These are phyloP conservation scores for Incumbomyces lentus DNA, from an alignment of 2,329 filamentous ascomycete species.

Conservation along the genomic window DNA sequence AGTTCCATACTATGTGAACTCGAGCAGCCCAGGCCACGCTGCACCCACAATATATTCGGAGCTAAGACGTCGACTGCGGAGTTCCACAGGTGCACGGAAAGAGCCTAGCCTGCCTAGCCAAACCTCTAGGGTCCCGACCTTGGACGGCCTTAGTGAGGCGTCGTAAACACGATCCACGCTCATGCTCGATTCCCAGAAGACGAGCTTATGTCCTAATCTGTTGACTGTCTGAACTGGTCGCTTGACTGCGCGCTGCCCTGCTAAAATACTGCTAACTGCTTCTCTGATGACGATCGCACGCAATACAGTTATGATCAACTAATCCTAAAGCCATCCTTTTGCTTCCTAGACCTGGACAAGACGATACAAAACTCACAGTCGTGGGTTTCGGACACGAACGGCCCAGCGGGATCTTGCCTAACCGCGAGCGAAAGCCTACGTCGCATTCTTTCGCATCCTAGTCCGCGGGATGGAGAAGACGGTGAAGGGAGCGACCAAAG, in stretches of 20 bases:
- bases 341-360: too few relatives aligned
- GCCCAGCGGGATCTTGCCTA: too few relatives aligned
- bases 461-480: slow-evolving; percentile 82
- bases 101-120: background rate
- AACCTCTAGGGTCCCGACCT: too few relatives aligned
- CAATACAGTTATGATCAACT: too few relatives aligned
- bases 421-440: too few relatives aligned
- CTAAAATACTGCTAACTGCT: too few relatives aligned
- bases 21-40: too few relatives aligned
- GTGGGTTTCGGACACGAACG: too few relatives aligned
- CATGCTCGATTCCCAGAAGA: background rate
- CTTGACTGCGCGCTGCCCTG: background rate
- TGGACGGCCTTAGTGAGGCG: background rate
- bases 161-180: slow-evolving; percentile 1
- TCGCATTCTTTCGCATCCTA: background rate
- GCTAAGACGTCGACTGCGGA: slow-evolving; percentile 2
- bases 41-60: background rate
- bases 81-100: background rate
- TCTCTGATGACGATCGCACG: too few relatives aligned
- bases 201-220: background rate
- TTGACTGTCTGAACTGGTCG: background rate
- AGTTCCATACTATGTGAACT: too few relatives aligned
- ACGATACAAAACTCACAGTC: too few relatives aligned
- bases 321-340: too few relatives aligned
- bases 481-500: slow-evolving; percentile 96